Evolutionary conservation across 805 yeast genomes (phyloP), one percentile per base, ranked within the genome.

Genomic region (Starmerella scarabaei): DNA sequence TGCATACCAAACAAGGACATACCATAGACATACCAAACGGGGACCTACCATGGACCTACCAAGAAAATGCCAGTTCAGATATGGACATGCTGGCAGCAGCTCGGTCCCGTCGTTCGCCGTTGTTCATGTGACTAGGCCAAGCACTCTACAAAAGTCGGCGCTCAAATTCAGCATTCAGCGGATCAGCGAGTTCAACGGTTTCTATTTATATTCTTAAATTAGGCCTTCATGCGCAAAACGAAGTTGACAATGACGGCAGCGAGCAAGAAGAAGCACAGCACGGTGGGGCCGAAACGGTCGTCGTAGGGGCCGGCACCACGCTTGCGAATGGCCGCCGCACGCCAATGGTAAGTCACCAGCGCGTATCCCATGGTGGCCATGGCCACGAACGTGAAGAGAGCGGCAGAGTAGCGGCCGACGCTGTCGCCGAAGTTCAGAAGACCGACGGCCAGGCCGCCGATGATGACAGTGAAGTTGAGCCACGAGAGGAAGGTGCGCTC

Each of bases 281-380:
- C 78, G 14, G 99, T 93, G 35, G 99, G 98, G 33, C 99, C 99
- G 52, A 91, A 79, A 59, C 98, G 75, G 63, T 91, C 99, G 58
- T 91, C 99, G 59, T 91, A 91, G n/a, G 98, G 98, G 35, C 98
- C 98, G 12, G 94, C 76, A 31, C 98, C 98, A 63, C 97, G 78
- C 64, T 88, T 73, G 63, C 99, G 78, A 52, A 91, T 91, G 44
- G 98, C 98, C 58, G 86, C 84, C 1, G 98, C 98, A 68, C 99
- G 82, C 98, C 98, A 93, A 63, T 91, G 99, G 62, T 91, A 91
- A 11, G 97, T 91, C 35, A 84, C 72, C 47, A 91, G 71, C 1
- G 99, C 98, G 56, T 91, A 91, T 3, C 79, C 71, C 99, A 91
- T 91, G 19, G 98, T 88, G 49, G 82, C 84, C 96, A 91, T 88